These are phyloP conservation scores for Monosporascus sp. DNA, from an alignment of 2,329 filamentous ascomycete species.

Conservation along the genomic window DNA sequence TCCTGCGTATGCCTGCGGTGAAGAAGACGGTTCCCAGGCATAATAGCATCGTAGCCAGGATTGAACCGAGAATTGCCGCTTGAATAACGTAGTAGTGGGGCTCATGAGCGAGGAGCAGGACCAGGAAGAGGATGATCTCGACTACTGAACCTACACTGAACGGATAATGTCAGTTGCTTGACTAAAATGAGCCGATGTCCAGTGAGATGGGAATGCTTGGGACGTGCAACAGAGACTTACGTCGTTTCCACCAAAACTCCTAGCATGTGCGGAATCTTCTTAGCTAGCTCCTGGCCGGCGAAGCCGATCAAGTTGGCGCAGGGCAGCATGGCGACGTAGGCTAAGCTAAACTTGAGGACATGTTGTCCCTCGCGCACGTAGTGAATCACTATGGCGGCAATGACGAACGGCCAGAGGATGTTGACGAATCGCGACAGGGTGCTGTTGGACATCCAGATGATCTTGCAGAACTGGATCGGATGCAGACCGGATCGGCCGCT, in stretches of 20 bases:
- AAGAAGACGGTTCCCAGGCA: conserved; percentile 80
- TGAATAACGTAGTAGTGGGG: conserved; percentile 65
- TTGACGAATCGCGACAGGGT: conserved; percentile 61
- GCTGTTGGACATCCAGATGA: conserved; percentile 60
- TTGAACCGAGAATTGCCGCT: conserved; percentile 77
- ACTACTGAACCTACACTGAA: conserved; percentile 64
- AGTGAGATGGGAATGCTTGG: conserved; percentile 8
- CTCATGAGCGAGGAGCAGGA: conserved; percentile 48
- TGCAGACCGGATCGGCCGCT: conserved; percentile 63
- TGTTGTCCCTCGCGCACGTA: conserved; percentile 39
- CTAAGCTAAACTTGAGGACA: conserved; percentile 61
- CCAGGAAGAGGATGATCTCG: conserved; percentile 78
- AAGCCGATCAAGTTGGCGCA: conserved; percentile 73
- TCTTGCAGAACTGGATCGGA: conserved; percentile 56
- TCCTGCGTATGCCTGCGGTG: conserved; percentile 61
- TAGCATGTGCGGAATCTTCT: conserved; percentile 69
- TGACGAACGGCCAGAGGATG: conserved; percentile 69
- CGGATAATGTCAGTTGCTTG: neutral
- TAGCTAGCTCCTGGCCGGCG: conserved; percentile 63
- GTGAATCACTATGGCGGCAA: conserved; percentile 61
- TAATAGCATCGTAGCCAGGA: conserved; percentile 74
- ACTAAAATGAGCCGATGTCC: conserved; percentile 4
- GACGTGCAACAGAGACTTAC: conserved; percentile 28
- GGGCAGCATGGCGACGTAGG: conserved; percentile 73
- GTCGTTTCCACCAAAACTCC: conserved; percentile 58